Evolutionary conservation across 2,329 filamentous ascomycete genomes (phyloP).

Genomic region (Colletotrichum magnum): DNA sequence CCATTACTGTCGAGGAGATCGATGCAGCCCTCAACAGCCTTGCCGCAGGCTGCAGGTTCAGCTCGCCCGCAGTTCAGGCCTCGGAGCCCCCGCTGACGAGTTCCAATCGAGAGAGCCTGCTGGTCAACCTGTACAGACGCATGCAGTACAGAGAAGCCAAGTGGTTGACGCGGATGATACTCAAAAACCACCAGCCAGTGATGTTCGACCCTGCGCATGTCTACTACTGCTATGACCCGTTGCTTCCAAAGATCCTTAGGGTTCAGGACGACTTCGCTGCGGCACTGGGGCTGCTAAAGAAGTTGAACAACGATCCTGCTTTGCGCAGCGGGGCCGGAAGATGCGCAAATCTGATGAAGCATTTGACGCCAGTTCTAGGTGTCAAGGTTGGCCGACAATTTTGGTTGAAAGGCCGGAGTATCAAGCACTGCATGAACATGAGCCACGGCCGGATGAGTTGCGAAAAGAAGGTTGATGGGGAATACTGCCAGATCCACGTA

Average conservation of each 20-base stretch:
- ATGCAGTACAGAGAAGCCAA: slow-evolving; percentile 81
- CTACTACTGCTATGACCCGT: slow-evolving; percentile 74
- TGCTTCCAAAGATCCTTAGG: slow-evolving; percentile 78
- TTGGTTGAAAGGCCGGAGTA: slow-evolving; percentile 77
- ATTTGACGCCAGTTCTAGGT: slow-evolving; percentile 69
- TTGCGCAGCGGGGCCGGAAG: slow-evolving; percentile 43
- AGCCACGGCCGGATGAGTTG: slow-evolving; percentile 75
- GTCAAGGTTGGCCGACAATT: slow-evolving; percentile 75
- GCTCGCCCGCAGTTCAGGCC: slow-evolving; percentile 72
- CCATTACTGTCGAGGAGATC: slow-evolving; percentile 79
- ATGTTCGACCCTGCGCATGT: slow-evolving; percentile 70
- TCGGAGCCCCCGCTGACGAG: slow-evolving; percentile 45
- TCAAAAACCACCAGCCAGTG: slow-evolving; percentile 82
- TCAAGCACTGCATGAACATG: slow-evolving; percentile 82
- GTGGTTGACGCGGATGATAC: slow-evolving; percentile 86
- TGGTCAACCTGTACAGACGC: slow-evolving; percentile 71
- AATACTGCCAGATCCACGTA: slow-evolving; percentile 92
- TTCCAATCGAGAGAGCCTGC: slow-evolving; percentile 55
- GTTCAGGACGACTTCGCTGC: slow-evolving; percentile 78
- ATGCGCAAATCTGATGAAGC: slow-evolving; percentile 45
- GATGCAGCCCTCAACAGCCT: slow-evolving; percentile 76
- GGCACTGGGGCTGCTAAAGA: slow-evolving; percentile 69
- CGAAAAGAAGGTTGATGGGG: slow-evolving; percentile 88
- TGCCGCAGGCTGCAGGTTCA: slow-evolving; percentile 79
- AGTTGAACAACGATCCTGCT: slow-evolving; percentile 45